phyloP scores from a whole-genome alignment of 345 rosid genomes.

The Fremontodendron californicum region DNA sequence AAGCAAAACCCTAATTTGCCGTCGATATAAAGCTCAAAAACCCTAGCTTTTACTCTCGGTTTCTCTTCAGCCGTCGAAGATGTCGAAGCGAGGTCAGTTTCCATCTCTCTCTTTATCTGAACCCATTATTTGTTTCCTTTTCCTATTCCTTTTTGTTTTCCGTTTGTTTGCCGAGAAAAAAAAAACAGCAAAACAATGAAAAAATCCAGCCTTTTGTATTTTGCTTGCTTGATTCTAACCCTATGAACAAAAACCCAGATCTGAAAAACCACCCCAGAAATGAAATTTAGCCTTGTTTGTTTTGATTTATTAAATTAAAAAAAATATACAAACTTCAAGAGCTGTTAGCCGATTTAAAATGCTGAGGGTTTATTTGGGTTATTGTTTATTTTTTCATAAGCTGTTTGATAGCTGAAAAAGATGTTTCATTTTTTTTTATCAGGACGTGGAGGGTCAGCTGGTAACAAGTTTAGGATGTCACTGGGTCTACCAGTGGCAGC shows the following conservation, averaged over 20 bases:
- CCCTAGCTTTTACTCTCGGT: not conserved
- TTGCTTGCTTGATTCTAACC: not conserved
- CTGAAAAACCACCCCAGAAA: not conserved
- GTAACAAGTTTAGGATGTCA: slow-evolving; percentile 94
- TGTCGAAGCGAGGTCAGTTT: slow-evolving; percentile 90
- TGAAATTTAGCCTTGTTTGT: not conserved
- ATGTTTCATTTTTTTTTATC: not conserved
- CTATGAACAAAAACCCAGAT: not conserved
- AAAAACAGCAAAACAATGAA: not conserved
- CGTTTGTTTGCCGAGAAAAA: not conserved
- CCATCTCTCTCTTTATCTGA: not conserved
- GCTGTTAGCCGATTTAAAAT: not conserved
- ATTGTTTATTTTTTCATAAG: not conserved
- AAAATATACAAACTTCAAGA: not conserved
- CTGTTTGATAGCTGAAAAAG: not conserved
- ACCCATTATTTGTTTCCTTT: not conserved
- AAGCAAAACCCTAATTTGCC: slow-evolving; percentile 18
- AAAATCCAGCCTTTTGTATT: not conserved
- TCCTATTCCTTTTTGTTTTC: not conserved
- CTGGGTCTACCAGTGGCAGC: slow-evolving; percentile 99
- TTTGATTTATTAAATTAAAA: not conserved
- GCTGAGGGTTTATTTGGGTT: not conserved
- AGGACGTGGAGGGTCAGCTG: slow-evolving; percentile 96
- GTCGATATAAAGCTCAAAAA: slow-evolving; percentile 23
- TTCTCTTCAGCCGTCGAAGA: slow-evolving; percentile 39